phyloP scores from a whole-genome alignment of 192 early-diverging fungal genomes.

The Mortierella antarctica region DNA sequence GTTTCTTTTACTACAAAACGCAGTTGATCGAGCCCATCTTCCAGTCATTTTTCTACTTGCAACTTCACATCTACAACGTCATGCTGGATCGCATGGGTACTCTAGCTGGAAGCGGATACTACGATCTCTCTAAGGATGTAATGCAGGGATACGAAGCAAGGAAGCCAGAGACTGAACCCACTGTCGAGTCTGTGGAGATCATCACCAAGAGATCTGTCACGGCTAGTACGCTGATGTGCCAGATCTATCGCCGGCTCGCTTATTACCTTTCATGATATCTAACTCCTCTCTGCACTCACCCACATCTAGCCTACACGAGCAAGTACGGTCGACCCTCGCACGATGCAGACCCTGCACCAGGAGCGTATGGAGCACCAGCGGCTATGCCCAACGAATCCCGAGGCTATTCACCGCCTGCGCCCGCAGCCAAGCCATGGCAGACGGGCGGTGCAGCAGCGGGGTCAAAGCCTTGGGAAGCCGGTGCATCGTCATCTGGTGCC shows the following conservation, averaged over 20 bases:
- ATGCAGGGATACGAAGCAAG: conserved; percentile 54
- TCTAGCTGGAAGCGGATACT: conserved; percentile 62
- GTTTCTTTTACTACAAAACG: conserved; percentile 77
- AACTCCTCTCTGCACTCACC: background rate
- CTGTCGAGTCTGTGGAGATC: conserved; percentile 43
- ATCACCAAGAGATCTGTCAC: conserved; percentile 47
- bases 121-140: conserved; percentile 63
- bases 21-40: conserved; percentile 92
- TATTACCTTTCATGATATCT: background rate
- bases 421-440: conserved; percentile 46
- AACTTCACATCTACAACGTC: conserved; percentile 80
- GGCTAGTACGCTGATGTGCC: conserved; percentile 19
- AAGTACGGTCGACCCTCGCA: conserved; percentile 26
- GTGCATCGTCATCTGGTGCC: background rate
- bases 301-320: conserved; percentile 24
- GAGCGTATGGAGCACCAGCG: conserved; percentile 6
- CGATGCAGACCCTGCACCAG: background rate
- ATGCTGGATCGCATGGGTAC: conserved; percentile 71
- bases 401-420: conserved; percentile 16
- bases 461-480: conserved; percentile 1
- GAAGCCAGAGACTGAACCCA: conserved; percentile 36
- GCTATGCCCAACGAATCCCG: background rate
- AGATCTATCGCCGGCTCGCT: background rate
- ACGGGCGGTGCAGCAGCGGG: conserved; percentile 4
- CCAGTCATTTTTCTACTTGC: conserved; percentile 84